Base-by-base conservation (phyloP, 441 rosid species). In the Erodium texanum region DNA sequence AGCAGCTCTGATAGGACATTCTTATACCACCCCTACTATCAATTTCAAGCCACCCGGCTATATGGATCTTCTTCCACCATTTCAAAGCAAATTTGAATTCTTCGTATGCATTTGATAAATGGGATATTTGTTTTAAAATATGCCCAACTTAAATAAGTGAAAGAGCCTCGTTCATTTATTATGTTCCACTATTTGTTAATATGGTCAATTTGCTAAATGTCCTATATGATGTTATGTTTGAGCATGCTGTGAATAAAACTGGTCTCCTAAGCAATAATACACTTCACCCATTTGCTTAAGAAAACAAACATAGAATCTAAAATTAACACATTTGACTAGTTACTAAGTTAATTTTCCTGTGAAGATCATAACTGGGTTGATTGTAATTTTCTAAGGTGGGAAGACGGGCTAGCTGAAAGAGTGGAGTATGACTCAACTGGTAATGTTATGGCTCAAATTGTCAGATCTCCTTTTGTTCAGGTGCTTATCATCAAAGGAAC, bases 381-480 rank as follows among this genome's bases (percentile, higher is more conserved):
- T 70, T 65, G 7, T 75, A 64, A 72, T 38, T 63, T 78, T 27
- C 81, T 50, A 79, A 94, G 99, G 89, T 94, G 99, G 98, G 99
- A 94, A 79, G 97, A 87, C 71, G 92, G 82, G 29, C 78, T 94
- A 68, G 85, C 81, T 59, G 86, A 84, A 77, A 71, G 38, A 69
- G 79, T 73, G 27, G 89, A 79, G 73, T 86, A 82, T 76, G 84
- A 82, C 76, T 82, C 89, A 50, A 77, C 78, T 72, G 85, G 88
- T 19, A 89, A 74, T 70, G 23, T 92, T 58, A 89, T 84, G 87
- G 84, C 83, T 24, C 88, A 85, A 80, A 82, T 95, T 72, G 85
- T 85, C 67, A 86, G 80, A 74, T 84, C 97, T 79, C 99, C 99
- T 76, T 92, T 94, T 77, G 83, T 95, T 83, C 98, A 94, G 98